Percentiles rank a stretch among this genome's conserved stretches.
Evolutionary conservation across 2,329 filamentous ascomycete species (phyloP).

Genomic region (Aspergillus sp.): DNA sequence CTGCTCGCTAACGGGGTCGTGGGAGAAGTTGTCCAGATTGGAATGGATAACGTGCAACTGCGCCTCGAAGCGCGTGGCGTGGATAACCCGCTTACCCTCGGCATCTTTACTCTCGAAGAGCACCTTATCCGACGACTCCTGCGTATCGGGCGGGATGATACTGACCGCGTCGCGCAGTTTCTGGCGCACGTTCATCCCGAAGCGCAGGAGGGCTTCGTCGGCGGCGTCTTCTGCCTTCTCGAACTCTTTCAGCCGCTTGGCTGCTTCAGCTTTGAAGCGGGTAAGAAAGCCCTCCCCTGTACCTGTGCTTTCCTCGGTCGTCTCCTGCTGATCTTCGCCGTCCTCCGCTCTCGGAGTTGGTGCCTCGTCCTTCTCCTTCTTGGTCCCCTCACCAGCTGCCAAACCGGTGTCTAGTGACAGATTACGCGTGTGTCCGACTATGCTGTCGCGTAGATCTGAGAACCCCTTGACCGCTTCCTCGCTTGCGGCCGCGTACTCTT

Average conservation of each 20-base stretch:
- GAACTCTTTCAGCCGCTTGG: conserved; percentile 77
- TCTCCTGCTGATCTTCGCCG: conserved; percentile 9
- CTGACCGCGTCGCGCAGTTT: conserved; percentile 86
- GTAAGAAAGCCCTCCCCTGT: conserved; percentile 58
- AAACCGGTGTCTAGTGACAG: conserved; percentile 51
- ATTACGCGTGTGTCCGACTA: conserved; percentile 64
- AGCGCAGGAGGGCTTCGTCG: conserved; percentile 86
- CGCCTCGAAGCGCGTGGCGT: conserved; percentile 87
- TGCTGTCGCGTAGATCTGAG: conserved; percentile 55
- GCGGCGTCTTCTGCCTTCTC: conserved; percentile 90
- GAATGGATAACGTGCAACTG: conserved; percentile 94
- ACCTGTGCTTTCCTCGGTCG: conserved; percentile 17
- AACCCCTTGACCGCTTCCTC: conserved; percentile 77
- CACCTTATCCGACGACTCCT: conserved; percentile 49
- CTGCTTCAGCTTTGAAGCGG: conserved; percentile 64
- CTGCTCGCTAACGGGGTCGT: conserved; percentile 67
- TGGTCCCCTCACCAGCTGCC: conserved; percentile 15
- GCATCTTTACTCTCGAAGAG: conserved; percentile 92
- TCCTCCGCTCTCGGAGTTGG: conserved; percentile 14
- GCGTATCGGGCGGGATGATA: conserved; percentile 65
- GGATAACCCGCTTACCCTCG: conserved; percentile 81
- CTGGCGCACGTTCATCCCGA: conserved; percentile 79
- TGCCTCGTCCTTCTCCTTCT: conserved; percentile 21
- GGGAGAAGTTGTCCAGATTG: conserved; percentile 67
- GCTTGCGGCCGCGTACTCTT: conserved; percentile 71